Conservation (phyloP, 495 filamentous ascomycete genomes). For the Penicillium flavigenum region DNA sequence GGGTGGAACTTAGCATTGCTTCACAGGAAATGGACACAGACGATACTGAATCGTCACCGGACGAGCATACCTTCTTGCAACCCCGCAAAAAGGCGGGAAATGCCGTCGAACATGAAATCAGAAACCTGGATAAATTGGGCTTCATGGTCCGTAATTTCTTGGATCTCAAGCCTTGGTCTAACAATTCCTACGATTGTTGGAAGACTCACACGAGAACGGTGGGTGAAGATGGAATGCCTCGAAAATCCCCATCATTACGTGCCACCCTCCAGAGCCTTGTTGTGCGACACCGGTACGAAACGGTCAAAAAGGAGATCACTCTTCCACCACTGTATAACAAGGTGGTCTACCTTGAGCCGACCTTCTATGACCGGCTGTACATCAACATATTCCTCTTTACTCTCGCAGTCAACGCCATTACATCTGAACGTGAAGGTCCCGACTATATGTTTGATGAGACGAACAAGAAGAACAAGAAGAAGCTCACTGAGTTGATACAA, state of each 20-base stretch:
- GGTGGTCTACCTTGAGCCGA: conserved; percentile 72
- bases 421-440: conserved; percentile 76
- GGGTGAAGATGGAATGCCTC: conserved; percentile 49
- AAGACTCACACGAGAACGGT: conserved; percentile 70
- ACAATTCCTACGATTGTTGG: conserved; percentile 71
- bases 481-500: conserved; percentile 62
- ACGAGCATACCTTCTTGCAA: conserved; percentile 32
- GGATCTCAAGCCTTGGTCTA: conserved; percentile 73
- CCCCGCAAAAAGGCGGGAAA: conserved; percentile 40
- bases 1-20: conserved; percentile 64
- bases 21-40: conserved; percentile 45
- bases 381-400: conserved; percentile 82
- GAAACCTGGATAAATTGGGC: conserved; percentile 74
- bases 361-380: conserved; percentile 77
- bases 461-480: conserved; percentile 59
- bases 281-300: conserved; percentile 71
- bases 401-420: conserved; percentile 81
- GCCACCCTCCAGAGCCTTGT: conserved; percentile 73
- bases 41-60: conserved; percentile 35
- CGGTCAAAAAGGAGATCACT: conserved; percentile 61
- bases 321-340: conserved; percentile 71
- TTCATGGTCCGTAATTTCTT: conserved; percentile 69
- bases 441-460: conserved; percentile 87
- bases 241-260: conserved; percentile 62
- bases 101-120: conserved; percentile 54